Evolutionary conservation across 164 flowering plant genomes (phyloP).

Genomic region (Umbellularia californica): DNA sequence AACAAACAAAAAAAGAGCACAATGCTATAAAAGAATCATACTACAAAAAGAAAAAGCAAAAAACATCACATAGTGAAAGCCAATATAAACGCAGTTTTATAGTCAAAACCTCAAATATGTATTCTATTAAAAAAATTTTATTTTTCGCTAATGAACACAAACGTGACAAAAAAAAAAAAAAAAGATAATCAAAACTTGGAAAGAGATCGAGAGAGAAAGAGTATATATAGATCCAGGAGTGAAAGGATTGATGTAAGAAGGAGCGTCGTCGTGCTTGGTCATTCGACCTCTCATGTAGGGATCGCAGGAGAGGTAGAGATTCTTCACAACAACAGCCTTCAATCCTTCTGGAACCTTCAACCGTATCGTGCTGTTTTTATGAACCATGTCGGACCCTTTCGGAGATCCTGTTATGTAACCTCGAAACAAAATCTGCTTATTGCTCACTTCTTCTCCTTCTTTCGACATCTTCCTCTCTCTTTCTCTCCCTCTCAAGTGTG

Average conservation of each 20-base stretch:
- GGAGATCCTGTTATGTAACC: conserved; percentile 25
- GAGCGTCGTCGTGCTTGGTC: background rate
- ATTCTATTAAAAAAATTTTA: too few relatives aligned
- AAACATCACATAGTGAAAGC: too few relatives aligned
- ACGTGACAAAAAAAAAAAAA: too few relatives aligned
- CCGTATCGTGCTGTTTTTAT: background rate
- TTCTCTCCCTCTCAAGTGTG: background rate
- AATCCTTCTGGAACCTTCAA: conserved; percentile 23
- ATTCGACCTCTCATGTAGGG: conserved; percentile 21
- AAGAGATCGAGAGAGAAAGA: background rate
- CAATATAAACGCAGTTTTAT: too few relatives aligned
- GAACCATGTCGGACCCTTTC: conserved; percentile 30
- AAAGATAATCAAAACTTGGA: background rate
- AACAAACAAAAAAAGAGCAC: too few relatives aligned
- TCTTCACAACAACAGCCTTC: conserved; percentile 22
- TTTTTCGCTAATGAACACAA: rapidly evolving
- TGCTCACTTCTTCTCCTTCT: conserved; percentile 15
- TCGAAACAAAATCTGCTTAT: conserved; percentile 27
- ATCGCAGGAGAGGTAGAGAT: conserved; percentile 30
- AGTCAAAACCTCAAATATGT: too few relatives aligned
- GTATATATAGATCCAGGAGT: conserved; percentile 15
- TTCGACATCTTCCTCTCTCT: background rate
- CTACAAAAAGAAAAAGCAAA: too few relatives aligned
- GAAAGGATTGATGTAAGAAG: conserved; percentile 7
- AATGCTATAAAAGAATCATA: too few relatives aligned